A percentile compares a stretch with the other conserved stretches of the same genome.
Conservation (phyloP, 257 asterid genomes). For the Ilex asprella region DNA sequence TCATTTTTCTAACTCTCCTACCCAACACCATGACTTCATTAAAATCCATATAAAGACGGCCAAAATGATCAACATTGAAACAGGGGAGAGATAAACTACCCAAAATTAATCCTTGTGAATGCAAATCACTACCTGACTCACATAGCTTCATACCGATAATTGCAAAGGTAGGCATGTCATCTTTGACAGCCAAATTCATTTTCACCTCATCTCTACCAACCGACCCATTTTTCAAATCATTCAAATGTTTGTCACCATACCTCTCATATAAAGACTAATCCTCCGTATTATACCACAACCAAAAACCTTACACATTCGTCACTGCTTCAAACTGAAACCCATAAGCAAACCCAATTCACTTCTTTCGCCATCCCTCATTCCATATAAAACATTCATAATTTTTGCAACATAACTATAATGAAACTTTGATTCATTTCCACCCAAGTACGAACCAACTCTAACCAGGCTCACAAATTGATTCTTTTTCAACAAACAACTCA, state of each 20-base stretch:
- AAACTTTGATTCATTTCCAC: slow-evolving; percentile 14
- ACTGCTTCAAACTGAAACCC: slow-evolving; percentile 27
- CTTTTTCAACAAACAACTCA: too few relatives aligned
- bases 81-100: slow-evolving; percentile 52
- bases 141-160: slow-evolving; percentile 59
- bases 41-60: slow-evolving; percentile 48
- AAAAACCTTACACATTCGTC: slow-evolving; percentile 47
- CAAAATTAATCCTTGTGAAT: slow-evolving; percentile 46
- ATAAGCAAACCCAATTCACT: slow-evolving; percentile 31
- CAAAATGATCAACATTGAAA: slow-evolving; percentile 47
- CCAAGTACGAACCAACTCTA: too few relatives aligned
- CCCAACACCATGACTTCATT: slow-evolving; percentile 40
- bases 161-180: slow-evolving; percentile 29
- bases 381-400: slow-evolving; percentile 41
- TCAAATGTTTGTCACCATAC: slow-evolving; percentile 25
- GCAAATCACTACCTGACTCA: slow-evolving; percentile 53
- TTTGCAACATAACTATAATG: slow-evolving; percentile 49
- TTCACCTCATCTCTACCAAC: slow-evolving; percentile 20
- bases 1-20: slow-evolving; percentile 30
- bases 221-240: slow-evolving; percentile 15
- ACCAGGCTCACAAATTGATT: too few relatives aligned
- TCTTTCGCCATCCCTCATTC: slow-evolving; percentile 43
- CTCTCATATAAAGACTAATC: slow-evolving; percentile 47
- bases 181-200: slow-evolving; percentile 17
- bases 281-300: slow-evolving; percentile 73